Evolutionary conservation across 148 eudicot species (phyloP).

Genomic region (Amaranthus cruentus): DNA sequence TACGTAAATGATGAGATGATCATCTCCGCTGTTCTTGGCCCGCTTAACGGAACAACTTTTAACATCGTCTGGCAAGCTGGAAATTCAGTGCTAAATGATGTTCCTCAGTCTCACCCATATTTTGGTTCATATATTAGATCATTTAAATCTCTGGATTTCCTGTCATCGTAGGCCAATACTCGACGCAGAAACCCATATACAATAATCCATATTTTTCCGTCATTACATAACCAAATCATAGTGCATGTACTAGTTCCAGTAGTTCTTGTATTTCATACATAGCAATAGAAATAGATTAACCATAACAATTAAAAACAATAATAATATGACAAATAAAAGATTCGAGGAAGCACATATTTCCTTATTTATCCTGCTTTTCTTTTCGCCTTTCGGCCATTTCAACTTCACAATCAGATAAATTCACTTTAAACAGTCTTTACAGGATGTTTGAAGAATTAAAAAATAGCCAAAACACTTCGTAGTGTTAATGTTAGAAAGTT

Average conservation of each 20-base stretch:
- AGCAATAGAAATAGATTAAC: neutral
- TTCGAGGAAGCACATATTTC: neutral
- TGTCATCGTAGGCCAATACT: constrained; percentile 13
- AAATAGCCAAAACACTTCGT: neutral
- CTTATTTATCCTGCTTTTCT: neutral
- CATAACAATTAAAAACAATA: neutral
- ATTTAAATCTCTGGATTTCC: constrained; percentile 36
- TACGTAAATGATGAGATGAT: constrained; percentile 43
- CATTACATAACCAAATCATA: neutral
- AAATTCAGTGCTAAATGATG: constrained; percentile 28
- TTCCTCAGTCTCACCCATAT: constrained; percentile 41
- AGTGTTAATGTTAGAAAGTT: neutral
- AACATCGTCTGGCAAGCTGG: constrained; percentile 59
- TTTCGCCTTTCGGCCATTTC: neutral
- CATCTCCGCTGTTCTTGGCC: constrained; percentile 44
- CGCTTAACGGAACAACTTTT: constrained; percentile 30
- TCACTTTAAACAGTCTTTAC: neutral
- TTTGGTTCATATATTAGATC: constrained; percentile 32
- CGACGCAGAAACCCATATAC: neutral
- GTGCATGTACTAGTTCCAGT: neutral
- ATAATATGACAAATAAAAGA: neutral
- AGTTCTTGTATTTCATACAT: neutral
- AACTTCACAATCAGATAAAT: neutral
- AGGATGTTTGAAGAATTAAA: neutral
- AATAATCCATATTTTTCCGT: neutral